phyloP scores from a whole-genome alignment of 2,329 filamentous ascomycete genomes.

The Xylariaceae sp. region DNA sequence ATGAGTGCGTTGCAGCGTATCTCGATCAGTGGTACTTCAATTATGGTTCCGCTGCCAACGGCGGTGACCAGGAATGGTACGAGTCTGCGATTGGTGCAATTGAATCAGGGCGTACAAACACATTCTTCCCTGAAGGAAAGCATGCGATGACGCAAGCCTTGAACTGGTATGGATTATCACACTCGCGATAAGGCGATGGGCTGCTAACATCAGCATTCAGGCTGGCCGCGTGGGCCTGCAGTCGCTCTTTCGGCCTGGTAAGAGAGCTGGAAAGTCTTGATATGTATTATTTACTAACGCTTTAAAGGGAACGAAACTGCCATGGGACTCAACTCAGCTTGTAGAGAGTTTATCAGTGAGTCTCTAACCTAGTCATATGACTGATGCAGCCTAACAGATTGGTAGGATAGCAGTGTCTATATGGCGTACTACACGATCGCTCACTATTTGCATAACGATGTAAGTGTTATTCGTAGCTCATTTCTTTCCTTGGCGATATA shows the following conservation, averaged over 20 bases:
- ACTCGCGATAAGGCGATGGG: not conserved
- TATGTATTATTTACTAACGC: slow-evolving; percentile 2
- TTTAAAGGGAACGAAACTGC: slow-evolving; percentile 73
- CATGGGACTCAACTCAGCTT: slow-evolving; percentile 87
- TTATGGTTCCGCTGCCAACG: slow-evolving; percentile 58
- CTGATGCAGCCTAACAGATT: not conserved
- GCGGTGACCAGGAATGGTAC: slow-evolving; percentile 58
- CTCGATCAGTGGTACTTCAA: slow-evolving; percentile 98
- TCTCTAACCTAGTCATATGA: not conserved
- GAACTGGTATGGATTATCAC: slow-evolving; percentile 53
- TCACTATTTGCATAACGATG: slow-evolving; percentile 71
- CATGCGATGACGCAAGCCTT: slow-evolving; percentile 82
- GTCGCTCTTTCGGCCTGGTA: slow-evolving; percentile 77
- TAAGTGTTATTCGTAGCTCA: slow-evolving; percentile 25
- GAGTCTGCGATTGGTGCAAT: slow-evolving; percentile 71
- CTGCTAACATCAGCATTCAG: slow-evolving; percentile 2
- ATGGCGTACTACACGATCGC: slow-evolving; percentile 74
- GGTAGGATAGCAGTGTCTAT: slow-evolving; percentile 80
- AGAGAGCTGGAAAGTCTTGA: not conserved
- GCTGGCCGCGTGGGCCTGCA: slow-evolving; percentile 95
- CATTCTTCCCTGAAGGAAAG: slow-evolving; percentile 70
- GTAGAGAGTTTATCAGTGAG: slow-evolving; percentile 76
- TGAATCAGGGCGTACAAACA: slow-evolving; percentile 61
- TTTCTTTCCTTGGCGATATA: not conserved
- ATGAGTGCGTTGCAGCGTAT: slow-evolving; percentile 89